These are phyloP conservation scores for Trichoderma sp. DNA, from an alignment of 2,329 filamentous ascomycete genomes.

Conservation along the genomic window DNA sequence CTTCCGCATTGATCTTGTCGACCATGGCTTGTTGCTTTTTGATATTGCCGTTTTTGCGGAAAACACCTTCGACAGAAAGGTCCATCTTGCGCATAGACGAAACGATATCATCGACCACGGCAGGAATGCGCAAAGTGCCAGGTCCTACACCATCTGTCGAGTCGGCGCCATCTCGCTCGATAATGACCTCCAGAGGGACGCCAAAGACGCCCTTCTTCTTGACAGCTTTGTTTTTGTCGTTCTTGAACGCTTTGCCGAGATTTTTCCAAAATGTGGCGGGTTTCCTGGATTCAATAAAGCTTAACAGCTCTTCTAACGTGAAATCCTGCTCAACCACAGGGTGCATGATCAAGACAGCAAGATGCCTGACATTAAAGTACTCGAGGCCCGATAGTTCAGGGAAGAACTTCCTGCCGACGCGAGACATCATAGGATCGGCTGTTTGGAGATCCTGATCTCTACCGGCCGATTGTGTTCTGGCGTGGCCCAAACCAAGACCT, in stretches of 20 bases:
- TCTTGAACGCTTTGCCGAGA: slow-evolving; percentile 94
- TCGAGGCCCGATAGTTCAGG: slow-evolving; percentile 93
- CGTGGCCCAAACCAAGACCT: slow-evolving; percentile 65
- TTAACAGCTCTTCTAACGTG: slow-evolving; percentile 87
- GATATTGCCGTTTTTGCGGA: slow-evolving; percentile 99
- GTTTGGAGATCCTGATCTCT: slow-evolving; percentile 54
- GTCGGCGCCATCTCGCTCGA: slow-evolving; percentile 92
- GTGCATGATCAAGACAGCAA: slow-evolving; percentile 93
- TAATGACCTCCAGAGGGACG: slow-evolving; percentile 81
- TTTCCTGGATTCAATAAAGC: slow-evolving; percentile 90
- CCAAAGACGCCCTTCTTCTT: slow-evolving; percentile 97
- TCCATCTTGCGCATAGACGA: slow-evolving; percentile 98
- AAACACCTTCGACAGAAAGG: slow-evolving; percentile 96
- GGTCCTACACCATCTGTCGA: slow-evolving; percentile 97
- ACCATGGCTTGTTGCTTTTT: slow-evolving; percentile 85
- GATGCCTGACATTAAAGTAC: slow-evolving; percentile 95
- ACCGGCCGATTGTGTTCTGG: slow-evolving; percentile 59
- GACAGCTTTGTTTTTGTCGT: slow-evolving; percentile 71
- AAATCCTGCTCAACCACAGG: slow-evolving; percentile 88
- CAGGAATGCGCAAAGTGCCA: slow-evolving; percentile 84
- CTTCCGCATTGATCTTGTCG: slow-evolving; percentile 82
- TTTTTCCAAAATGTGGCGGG: slow-evolving; percentile 95
- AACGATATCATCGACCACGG: slow-evolving; percentile 92
- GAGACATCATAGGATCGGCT: slow-evolving; percentile 56
- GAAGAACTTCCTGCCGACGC: slow-evolving; percentile 77